Base-by-base conservation (phyloP, 2,329 filamentous ascomycete genomes). In the Bipolaris cookei region DNA sequence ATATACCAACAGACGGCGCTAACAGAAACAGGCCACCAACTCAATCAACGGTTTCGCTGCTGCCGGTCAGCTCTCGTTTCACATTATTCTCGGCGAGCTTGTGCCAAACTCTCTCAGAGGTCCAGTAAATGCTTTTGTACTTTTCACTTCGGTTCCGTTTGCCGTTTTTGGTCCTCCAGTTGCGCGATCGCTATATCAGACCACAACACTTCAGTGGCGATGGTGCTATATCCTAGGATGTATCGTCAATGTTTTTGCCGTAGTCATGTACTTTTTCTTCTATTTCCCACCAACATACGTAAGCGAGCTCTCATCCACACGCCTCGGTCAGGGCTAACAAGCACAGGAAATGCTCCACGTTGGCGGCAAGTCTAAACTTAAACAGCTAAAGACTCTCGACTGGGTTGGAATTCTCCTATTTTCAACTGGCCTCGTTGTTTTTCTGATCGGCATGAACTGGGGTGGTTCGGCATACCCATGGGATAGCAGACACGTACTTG, bases 381-480 rank as follows among this genome's bases (percentile, higher is more conserved):
- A 65, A 28, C 74, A 73, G 42, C 62, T 74, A 43, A 72, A 69
- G 51, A 66, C 65, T 13, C 73, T 84, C 11, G 83, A 82, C 62
- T 82, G 79, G 64, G 46, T 79, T 34, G 81, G 81, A 3, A 77
- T 80, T 35, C 74, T 80, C 62, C 71, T 83, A 37, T 82, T 78
- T 72, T 78, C 77, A 7, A 75, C 75, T 4, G 79, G 80, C 3
- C 76, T 81, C 2, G 78, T 77, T 4, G 68, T 82, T 0, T 77
- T 82, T 52, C 69, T 83, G 7, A 78, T 83, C 59, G 80, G 80
- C 4, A 71, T 83, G 51, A 80, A 78, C 21, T 82, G 73, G 74
- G 76, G 75, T 7, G 75, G 76, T n/a, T 67, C 61, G 2, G 57
- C 65, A 20, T 76, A 74, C 54, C 64, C 73, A 3, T 78, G 76